Evolutionary conservation across 768 basidiomycete species (phyloP).

Genomic region (Mycena galericulata): DNA sequence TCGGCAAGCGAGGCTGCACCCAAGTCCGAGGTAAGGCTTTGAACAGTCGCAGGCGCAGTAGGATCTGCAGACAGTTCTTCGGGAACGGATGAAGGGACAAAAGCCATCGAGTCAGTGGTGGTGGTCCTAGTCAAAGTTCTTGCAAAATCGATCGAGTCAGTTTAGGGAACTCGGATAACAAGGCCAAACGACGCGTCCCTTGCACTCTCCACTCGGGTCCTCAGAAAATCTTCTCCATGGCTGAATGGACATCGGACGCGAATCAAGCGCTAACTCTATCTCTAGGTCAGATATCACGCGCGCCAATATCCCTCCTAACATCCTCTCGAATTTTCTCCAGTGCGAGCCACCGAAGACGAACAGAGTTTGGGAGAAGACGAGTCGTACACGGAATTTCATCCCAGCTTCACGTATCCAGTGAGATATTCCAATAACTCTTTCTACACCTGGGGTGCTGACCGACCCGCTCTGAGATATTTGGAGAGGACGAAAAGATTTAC

Average conservation of each 20-base stretch:
- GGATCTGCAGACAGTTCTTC: conserved; percentile 41
- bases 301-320: neutral
- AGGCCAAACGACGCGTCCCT: conserved; percentile 29
- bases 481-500: conserved; percentile 96
- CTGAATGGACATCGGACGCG: conserved; percentile 84
- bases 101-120: conserved; percentile 12
- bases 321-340: conserved; percentile 50
- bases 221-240: conserved; percentile 44
- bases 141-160: neutral
- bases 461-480: conserved; percentile 75
- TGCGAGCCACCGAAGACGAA: conserved; percentile 77
- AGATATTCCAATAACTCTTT: conserved; percentile 37
- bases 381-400: conserved; percentile 77
- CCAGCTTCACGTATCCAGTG: conserved; percentile 95
- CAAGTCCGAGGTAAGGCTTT: conserved; percentile 43
- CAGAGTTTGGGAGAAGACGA: conserved; percentile 67
- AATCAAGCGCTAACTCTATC: conserved; percentile 82
- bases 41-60: conserved; percentile 40
- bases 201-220: neutral
- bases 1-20: conserved; percentile 41
- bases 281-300: conserved; percentile 63
- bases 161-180: neutral
- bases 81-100: conserved; percentile 22
- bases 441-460: conserved; percentile 1
- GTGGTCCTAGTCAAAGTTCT: neutral